These are phyloP conservation scores for Primulina eburnea DNA, from an alignment of 257 asterid genomes.

Conservation along the genomic window DNA sequence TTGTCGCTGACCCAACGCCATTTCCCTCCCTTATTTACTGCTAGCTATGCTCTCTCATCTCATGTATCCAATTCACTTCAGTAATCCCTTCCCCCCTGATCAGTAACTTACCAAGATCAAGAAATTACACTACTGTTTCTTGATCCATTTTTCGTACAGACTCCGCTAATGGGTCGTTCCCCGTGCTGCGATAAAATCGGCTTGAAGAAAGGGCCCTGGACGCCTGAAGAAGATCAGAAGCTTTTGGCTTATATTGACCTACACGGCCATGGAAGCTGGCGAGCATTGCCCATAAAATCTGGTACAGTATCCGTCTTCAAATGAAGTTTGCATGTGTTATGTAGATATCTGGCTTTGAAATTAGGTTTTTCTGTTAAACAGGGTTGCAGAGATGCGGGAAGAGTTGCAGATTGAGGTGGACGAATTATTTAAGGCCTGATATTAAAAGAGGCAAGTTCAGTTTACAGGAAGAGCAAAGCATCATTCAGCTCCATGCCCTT, in stretches of 20 bases:
- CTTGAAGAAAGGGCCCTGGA: constrained; percentile 93
- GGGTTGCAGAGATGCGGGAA: constrained; percentile 29
- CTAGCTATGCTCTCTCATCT: constrained; percentile 14
- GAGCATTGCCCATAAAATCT: constrained; percentile 83
- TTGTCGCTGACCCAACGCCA: constrained; percentile 45
- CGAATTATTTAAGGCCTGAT: too few relatives aligned
- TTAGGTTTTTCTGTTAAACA: constrained; percentile 9
- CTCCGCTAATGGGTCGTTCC: constrained; percentile 67
- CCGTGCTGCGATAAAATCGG: constrained; percentile 90
- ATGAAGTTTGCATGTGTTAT: too few relatives aligned
- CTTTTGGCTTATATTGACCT: constrained; percentile 79
- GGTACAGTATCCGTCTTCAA: constrained; percentile 31
- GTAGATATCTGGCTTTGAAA: neutral
- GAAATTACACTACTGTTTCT: neutral
- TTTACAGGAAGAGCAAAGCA: too few relatives aligned
- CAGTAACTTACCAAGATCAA: constrained; percentile 4
- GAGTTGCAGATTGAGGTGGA: too few relatives aligned
- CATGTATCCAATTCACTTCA: constrained; percentile 10
- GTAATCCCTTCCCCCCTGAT: neutral
- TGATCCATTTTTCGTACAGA: neutral
- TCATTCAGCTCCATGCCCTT: too few relatives aligned
- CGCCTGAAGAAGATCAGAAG: constrained; percentile 89
- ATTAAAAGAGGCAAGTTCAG: too few relatives aligned
- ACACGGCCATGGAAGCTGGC: constrained; percentile 97
- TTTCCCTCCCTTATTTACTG: constrained; percentile 34